Percentiles rank a stretch among this genome's conserved stretches.
Evolutionary conservation across 345 rosid genomes (phyloP).

Genomic region (Eucalyptus camaldulensis): DNA sequence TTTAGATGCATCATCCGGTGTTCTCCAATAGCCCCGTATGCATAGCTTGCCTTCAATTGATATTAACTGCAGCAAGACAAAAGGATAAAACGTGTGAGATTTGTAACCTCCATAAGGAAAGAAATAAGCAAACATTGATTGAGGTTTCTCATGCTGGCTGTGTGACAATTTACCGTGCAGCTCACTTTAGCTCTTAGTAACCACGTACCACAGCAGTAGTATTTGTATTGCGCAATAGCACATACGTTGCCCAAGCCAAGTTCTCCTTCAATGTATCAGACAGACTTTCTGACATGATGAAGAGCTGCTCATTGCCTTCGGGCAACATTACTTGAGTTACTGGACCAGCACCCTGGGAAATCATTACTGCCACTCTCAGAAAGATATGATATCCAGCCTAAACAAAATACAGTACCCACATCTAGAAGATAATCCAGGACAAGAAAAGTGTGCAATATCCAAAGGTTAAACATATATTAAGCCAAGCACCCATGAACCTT

Average conservation of each 20-base stretch:
- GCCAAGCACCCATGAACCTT: not conserved
- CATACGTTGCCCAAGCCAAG: conserved; percentile 86
- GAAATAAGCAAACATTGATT: not conserved
- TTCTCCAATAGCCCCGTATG: conserved; percentile 82
- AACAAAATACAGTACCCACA: not conserved
- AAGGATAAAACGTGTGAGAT: not conserved
- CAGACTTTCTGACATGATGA: conserved; percentile 42
- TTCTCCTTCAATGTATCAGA: conserved; percentile 42
- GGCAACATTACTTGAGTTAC: conserved; percentile 38
- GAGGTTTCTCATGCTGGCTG: not conserved
- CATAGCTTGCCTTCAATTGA: conserved; percentile 48
- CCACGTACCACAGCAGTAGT: conserved; percentile 54
- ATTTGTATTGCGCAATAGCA: conserved; percentile 72
- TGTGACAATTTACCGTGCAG: not conserved
- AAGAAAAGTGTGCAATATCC: not conserved
- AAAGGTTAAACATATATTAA: not conserved
- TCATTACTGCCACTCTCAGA: not conserved
- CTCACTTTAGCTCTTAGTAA: not conserved
- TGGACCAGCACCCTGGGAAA: conserved; percentile 43
- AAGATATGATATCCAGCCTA: not conserved
- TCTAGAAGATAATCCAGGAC: not conserved
- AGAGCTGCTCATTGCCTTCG: conserved; percentile 52
- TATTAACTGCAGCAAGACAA: conserved; percentile 34
- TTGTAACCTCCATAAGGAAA: not conserved
- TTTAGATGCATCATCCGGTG: conserved; percentile 36